Conservation (phyloP, 345 rosid species). For the Salix dunnii region DNA sequence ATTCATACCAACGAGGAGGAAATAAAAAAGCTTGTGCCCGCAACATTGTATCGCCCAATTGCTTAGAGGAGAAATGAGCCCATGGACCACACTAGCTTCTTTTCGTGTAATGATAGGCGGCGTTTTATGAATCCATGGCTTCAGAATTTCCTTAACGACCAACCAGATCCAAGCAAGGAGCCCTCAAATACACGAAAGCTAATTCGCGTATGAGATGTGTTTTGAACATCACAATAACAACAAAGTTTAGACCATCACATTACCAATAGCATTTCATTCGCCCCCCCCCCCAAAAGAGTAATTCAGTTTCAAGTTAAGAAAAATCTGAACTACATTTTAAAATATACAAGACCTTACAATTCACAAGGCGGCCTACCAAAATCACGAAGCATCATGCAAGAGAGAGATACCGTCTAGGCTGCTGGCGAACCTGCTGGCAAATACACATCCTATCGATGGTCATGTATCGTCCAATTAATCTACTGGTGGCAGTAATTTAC, state of each 20-base stretch:
- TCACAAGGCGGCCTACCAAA: background rate
- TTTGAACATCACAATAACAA: background rate
- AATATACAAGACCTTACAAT: background rate
- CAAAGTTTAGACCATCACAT: background rate
- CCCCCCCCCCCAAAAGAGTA: background rate
- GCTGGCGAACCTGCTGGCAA: background rate
- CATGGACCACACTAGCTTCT: background rate
- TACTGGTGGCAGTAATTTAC: background rate
- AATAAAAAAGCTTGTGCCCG: background rate
- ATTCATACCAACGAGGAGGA: background rate
- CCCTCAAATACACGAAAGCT: no score
- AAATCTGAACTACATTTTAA: background rate
- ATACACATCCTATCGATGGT: background rate
- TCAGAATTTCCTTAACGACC: background rate
- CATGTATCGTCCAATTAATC: background rate
- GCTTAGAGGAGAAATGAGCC: background rate
- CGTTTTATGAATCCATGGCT: background rate
- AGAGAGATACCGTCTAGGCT: background rate
- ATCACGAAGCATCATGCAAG: background rate
- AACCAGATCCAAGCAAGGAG: background rate
- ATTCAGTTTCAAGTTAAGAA: background rate
- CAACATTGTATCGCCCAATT: background rate
- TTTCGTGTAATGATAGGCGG: background rate
- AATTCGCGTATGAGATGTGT: no score
- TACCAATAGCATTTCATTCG: background rate